Evolutionary conservation across 202 grass and related monocot species (phyloP), one percentile per base, ranked within the genome.

Genomic region (Panicum virgatum): DNA sequence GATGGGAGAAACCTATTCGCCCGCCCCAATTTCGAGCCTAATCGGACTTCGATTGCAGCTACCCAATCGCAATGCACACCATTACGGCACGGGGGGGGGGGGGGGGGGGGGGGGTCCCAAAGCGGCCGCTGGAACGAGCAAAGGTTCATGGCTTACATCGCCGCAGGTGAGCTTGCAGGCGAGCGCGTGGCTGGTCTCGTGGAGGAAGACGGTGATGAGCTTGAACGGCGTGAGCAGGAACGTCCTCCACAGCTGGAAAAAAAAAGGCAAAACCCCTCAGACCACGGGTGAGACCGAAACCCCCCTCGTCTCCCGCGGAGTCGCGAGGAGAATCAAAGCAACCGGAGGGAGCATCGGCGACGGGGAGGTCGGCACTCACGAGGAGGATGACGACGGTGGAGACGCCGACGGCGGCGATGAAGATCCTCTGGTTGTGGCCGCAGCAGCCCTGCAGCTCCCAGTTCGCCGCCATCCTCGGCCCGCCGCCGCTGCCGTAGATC

Each of bases 201-300:
- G 96, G 62, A 99, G 96, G 90, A 99, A 99, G 78, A 99, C 96
- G 66, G 96, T 94, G 85, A 99, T 96, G 59, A 96, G 93, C 87
- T 99, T 99, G 92, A 99, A 99, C 52, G 96, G 97, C 45, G 89
- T 99, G 78, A 94, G 86, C 85, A 99, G 53, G 80, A 96, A 89
- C 45, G 97, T 96, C 85, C 97, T 87, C 97, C 97, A 99, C 44
- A 99, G 71, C 93, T 99, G 81, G 80, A 75, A 3, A 5, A n/a
- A n/a, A 45, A 23, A 43, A n/a, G n/a, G 9, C 48, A 14, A 6
- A 62, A 12, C n/a, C 62, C 9, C 36, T 7, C n/a, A 70, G 14
- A 32, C 68, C 19, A 0, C 9, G 30, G 66, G 27, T 65, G 29
- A 85, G 67, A n/a, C n/a, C n/a, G n/a, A n/a, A 23, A 66, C 27